phyloP scores from a whole-genome alignment of 345 rosid species.

The Brassica napus region Da-Ae NC_063434.1:4443501-4444000 shows the following conservation, averaged over 20 bases:
- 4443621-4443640: constrained; percentile 74
- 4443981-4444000: constrained; percentile 77
- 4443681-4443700: constrained; percentile 78
- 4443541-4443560: constrained; percentile 76
- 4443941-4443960: constrained; percentile 75
- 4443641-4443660: constrained; percentile 70
- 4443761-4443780: constrained; percentile 59
- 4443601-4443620: constrained; percentile 81
- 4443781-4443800: constrained; percentile 87
- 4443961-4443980: constrained; percentile 81
- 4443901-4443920: constrained; percentile 63
- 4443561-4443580: constrained; percentile 70
- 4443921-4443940: constrained; percentile 71
- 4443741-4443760: constrained; percentile 66
- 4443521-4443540: constrained; percentile 80
- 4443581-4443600: constrained; percentile 80
- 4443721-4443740: constrained; percentile 75
- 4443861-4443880: constrained; percentile 85
- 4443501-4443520: constrained; percentile 58
- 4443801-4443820: constrained; percentile 92
- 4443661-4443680: constrained; percentile 73
- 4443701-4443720: constrained; percentile 64
- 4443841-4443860: constrained; percentile 65
- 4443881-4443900: constrained; percentile 72
- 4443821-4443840: constrained; percentile 79